A percentile compares a stretch with the other conserved stretches of the same genome.
Conservation (phyloP, 2,329 filamentous ascomycete species). For the Hypoxylon sp. region DNA sequence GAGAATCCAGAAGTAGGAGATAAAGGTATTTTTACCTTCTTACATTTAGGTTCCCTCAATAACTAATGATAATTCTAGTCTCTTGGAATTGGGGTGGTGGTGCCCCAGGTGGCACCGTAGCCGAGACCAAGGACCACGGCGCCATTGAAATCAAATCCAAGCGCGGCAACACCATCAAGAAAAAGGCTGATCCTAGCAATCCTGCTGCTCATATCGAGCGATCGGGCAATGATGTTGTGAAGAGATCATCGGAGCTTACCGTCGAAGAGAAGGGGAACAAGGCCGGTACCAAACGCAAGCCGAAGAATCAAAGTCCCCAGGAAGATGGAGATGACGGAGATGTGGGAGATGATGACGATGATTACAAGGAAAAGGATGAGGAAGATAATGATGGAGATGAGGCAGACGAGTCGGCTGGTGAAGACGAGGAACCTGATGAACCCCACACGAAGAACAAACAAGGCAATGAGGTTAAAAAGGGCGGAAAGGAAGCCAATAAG, state of each 20-base stretch:
- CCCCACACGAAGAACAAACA: slow-evolving; percentile 36
- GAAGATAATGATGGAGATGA: slow-evolving; percentile 20
- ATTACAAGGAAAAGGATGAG: background rate
- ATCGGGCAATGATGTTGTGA: slow-evolving; percentile 70
- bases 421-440: slow-evolving; percentile 11
- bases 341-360: slow-evolving; percentile 22
- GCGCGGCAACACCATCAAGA: slow-evolving; percentile 70
- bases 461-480: slow-evolving; percentile 37
- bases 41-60: background rate
- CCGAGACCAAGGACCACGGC: slow-evolving; percentile 68
- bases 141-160: slow-evolving; percentile 68
- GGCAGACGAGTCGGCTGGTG: background rate
- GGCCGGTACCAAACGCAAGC: slow-evolving; percentile 42
- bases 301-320: slow-evolving; percentile 12
- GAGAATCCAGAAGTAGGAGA: slow-evolving; percentile 39
- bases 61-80: slow-evolving; percentile 52
- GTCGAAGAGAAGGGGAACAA: slow-evolving; percentile 57
- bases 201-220: slow-evolving; percentile 68
- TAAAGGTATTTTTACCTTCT: slow-evolving; percentile 35
- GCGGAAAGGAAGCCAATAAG: slow-evolving; percentile 43
- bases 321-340: slow-evolving; percentile 6
- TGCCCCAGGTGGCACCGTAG: slow-evolving; percentile 64
- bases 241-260: slow-evolving; percentile 67
- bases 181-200: slow-evolving; percentile 67
- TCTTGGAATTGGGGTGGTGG: slow-evolving; percentile 69